Conservation (phyloP, 352 stramenopile genomes). For the Aphanomyces invadans region DNA sequence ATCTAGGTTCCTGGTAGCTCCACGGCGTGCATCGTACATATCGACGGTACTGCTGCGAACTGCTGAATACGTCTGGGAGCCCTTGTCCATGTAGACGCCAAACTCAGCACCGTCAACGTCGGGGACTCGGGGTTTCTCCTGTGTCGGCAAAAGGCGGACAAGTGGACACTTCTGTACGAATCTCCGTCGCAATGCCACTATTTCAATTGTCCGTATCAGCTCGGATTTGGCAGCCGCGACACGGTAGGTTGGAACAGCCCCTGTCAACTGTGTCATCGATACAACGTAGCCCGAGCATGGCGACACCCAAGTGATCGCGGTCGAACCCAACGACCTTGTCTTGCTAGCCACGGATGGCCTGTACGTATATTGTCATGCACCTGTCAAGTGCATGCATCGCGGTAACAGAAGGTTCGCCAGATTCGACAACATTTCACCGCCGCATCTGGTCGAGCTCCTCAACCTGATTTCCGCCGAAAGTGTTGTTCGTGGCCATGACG, state of each 20-base stretch:
- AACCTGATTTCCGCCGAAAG: slow-evolving; percentile 30
- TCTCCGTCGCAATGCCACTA: slow-evolving; percentile 91
- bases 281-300: slow-evolving; percentile 86
- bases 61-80: no score
- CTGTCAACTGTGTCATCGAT: no score
- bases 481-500: not conserved
- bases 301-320: slow-evolving; percentile 75
- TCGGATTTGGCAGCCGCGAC: slow-evolving; percentile 86
- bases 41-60: slow-evolving; percentile 39
- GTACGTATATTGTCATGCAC: slow-evolving; percentile 33
- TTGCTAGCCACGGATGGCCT: slow-evolving; percentile 92
- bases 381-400: no score
- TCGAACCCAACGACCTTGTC: slow-evolving; percentile 85
- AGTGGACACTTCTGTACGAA: slow-evolving; percentile 80
- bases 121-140: slow-evolving; percentile 93
- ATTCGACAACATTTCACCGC: slow-evolving; percentile 94
- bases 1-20: slow-evolving; percentile 49
- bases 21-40: slow-evolving; percentile 75
- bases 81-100: slow-evolving; percentile 37
- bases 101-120: slow-evolving; percentile 85
- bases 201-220: slow-evolving; percentile 95
- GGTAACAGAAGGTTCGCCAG: no score
- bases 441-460: slow-evolving; percentile 67
- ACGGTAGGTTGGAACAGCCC: slow-evolving; percentile 33
- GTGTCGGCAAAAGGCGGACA: slow-evolving; percentile 54